Percentiles rank a stretch among this genome's conserved stretches.
phyloP scores from a whole-genome alignment of 2,329 filamentous ascomycete genomes.

The Penicillium sp. region DNA sequence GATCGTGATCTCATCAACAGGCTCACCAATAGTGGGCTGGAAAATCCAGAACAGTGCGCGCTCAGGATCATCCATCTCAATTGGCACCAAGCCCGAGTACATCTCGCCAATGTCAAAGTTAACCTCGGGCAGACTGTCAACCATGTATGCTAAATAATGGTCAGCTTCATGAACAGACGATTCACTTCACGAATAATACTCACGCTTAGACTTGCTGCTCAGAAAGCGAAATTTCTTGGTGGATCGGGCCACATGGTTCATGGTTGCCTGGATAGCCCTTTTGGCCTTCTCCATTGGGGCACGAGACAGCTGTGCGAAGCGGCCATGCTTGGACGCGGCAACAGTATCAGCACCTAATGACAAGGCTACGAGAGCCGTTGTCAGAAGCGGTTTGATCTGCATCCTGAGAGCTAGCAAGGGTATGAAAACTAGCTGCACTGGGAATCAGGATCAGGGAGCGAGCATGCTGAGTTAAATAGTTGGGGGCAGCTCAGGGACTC shows the following conservation, averaged over 20 bases:
- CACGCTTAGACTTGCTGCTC: slow-evolving; percentile 27
- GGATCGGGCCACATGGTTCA: slow-evolving; percentile 11
- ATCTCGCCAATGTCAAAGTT: slow-evolving; percentile 64
- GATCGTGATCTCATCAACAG: slow-evolving; percentile 46
- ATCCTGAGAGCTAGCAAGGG: slow-evolving; percentile 12
- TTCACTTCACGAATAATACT: background rate
- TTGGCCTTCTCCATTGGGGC: slow-evolving; percentile 25
- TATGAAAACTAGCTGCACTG: background rate
- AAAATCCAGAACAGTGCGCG: slow-evolving; percentile 52
- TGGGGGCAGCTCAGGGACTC: background rate
- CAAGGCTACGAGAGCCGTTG: slow-evolving; percentile 23
- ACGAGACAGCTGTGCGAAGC: slow-evolving; percentile 26
- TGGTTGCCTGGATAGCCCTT: slow-evolving; percentile 11
- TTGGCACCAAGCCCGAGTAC: slow-evolving; percentile 55
- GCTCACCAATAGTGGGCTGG: slow-evolving; percentile 46
- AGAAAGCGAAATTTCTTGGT: slow-evolving; percentile 29
- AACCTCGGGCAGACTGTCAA: slow-evolving; percentile 69
- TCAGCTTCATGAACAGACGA: background rate
- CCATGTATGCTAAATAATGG: slow-evolving; percentile 54
- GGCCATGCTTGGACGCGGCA: slow-evolving; percentile 25
- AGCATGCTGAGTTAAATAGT: background rate
- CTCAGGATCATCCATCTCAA: slow-evolving; percentile 50
- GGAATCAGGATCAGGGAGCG: background rate
- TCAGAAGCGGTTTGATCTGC: slow-evolving; percentile 28
- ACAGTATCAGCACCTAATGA: slow-evolving; percentile 22